Conservation (phyloP, 2,329 filamentous ascomycete species). For the Trichoderma sp. region DNA sequence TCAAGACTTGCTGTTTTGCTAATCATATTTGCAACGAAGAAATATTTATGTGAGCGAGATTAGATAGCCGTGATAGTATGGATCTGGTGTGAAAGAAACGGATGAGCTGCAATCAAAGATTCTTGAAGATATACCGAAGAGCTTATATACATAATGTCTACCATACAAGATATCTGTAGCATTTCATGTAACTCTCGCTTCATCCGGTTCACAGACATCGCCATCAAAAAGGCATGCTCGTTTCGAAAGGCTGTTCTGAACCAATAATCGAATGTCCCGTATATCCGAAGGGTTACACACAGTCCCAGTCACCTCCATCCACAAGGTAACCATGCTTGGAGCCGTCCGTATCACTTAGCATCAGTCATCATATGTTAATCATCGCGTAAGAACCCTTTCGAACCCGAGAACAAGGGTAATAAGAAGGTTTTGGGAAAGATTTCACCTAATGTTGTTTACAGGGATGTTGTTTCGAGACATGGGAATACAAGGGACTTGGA, state of each 20-base stretch:
- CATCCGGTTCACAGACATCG: not conserved
- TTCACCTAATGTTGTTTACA: no score
- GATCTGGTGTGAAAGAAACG: not conserved
- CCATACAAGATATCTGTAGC: not conserved
- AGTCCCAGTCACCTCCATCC: no score
- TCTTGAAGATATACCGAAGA: no score
- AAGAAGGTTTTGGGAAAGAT: not conserved
- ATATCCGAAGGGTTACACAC: not conserved
- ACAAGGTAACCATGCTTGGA: not conserved
- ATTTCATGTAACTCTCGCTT: not conserved
- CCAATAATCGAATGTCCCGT: not conserved
- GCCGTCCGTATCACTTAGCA: not conserved
- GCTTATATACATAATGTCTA: not conserved
- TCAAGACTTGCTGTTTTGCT: not conserved
- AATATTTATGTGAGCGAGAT: not conserved
- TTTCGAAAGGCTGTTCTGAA: not conserved
- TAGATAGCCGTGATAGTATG: not conserved
- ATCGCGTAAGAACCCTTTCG: not conserved
- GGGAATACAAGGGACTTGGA: not conserved
- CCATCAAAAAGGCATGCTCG: not conserved
- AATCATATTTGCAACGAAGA: not conserved
- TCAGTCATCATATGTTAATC: conserved; percentile 3
- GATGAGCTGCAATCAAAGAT: not conserved
- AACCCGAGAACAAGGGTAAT: not conserved
- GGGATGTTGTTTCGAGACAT: no score